Base-by-base conservation (phyloP, 2,329 filamentous ascomycete genomes). In the Fusarium sp. region DNA sequence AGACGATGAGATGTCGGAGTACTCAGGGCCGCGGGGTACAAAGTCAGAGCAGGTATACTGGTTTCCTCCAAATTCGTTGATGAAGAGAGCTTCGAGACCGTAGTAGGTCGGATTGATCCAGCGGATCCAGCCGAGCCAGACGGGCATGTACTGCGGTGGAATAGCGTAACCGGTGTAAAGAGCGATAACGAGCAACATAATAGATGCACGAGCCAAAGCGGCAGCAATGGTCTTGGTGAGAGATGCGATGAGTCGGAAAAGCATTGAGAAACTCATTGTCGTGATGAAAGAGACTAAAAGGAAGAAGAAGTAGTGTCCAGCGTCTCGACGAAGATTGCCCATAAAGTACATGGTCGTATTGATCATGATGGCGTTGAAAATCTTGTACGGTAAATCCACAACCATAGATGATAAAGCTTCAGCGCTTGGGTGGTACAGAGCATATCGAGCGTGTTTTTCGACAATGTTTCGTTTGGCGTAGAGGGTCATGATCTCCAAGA, bases 41-140 rank as follows among this genome's bases (percentile, higher is more conserved):
- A 78, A 77, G 4, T 50, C 73, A 1, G 83, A 81, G 66, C 88
- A 90, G 1, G 77, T 73, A 42, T 86, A 87, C 4, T 79, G 70
- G 12, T 79, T 80, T 9, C 82, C 80, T 25, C 82, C 79, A 48
- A 88, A 87, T 68, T 92, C 90, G 72, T 91, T 91, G 60, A 87
- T 80, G 84, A 89, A 86, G 11, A 91, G 79, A 4, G 84, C 81
- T 68, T 91, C 89, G 69, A 91, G 91, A 0, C 84, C 88, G 65
- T 91, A 91, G 10, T 83, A 86, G 13, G 91, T 84, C 3, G 89
- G 76, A 54, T 87, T 88, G 57, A 91, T 87, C 90, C 89, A 91
- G 42, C 86, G 81, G 25, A 87, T 84, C 88, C 89, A 92, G 4
- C 86, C 85, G 18, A 87, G 42, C 75, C 74, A 74, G 18, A 41